Evolutionary conservation across 805 yeast genomes (phyloP).

Genomic region (Metschnikowia lachancei): DNA sequence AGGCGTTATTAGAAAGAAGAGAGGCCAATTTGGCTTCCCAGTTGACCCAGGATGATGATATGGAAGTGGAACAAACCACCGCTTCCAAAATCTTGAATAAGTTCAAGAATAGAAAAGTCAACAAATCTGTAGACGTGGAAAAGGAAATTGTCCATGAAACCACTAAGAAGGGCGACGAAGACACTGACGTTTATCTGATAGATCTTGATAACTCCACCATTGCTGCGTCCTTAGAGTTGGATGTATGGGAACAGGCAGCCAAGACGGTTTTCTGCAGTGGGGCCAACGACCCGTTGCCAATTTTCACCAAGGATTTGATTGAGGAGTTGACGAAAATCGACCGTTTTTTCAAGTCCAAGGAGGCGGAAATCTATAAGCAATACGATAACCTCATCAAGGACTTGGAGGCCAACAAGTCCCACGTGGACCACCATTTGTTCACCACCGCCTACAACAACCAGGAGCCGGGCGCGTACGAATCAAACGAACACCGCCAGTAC

Average conservation of each 20-base stretch:
- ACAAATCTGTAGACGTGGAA: constrained; percentile 9
- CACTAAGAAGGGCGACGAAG: constrained; percentile 6
- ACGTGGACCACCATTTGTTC: constrained; percentile 27
- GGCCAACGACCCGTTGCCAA: constrained; percentile 31
- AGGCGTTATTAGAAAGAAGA: constrained; percentile 8
- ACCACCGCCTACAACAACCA: constrained; percentile 25
- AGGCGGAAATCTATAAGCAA: constrained; percentile 44
- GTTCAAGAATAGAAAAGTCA: constrained; percentile 17
- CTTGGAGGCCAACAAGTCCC: constrained; percentile 33
- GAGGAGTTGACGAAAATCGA: constrained; percentile 53
- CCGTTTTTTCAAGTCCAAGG: constrained; percentile 48
- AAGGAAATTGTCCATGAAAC: constrained; percentile 4
- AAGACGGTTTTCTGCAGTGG: constrained; percentile 8
- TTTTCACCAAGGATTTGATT: constrained; percentile 46
- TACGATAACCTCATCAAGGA: constrained; percentile 49
- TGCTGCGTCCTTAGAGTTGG: constrained; percentile 17
- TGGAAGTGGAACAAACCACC: constrained; percentile 12
- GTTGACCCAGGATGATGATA: constrained; percentile 10
- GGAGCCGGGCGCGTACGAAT: constrained; percentile 7
- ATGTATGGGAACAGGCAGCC: constrained; percentile 15
- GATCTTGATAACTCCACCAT: constrained; percentile 23
- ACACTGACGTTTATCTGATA: constrained; percentile 12
- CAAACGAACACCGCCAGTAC: constrained; percentile 23
- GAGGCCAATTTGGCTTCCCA: constrained; percentile 6
- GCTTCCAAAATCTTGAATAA: constrained; percentile 21